Base-by-base conservation (phyloP, 2,329 filamentous ascomycete genomes). In the Talaromyces atroroseus region DNA sequence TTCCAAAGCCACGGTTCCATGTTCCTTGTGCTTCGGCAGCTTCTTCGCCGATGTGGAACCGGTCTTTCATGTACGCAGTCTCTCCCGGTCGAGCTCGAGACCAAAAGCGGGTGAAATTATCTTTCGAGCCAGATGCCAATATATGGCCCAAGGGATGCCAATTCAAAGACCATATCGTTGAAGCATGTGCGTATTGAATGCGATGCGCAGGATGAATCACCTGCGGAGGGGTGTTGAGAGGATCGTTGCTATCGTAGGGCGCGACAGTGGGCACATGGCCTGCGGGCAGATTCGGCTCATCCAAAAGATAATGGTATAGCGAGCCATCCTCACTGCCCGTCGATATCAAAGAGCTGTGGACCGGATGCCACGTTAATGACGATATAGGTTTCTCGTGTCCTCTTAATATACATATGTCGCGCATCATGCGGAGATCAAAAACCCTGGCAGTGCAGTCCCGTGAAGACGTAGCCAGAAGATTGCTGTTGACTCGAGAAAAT, bases 81-180 rank as follows among this genome's bases (percentile, higher is more conserved):
- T 96, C 92, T 49, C 94, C 94, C 1, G 94, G 94, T 49, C 94
- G 81, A 16, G 90, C 84, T 44, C 94, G 86, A 3, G 92, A 91
- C 94, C 94, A 99, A 77, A 99, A 99, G 49, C 94, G 86, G 2
- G 94, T 97, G 60, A 96, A 92, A 42, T 94, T 87, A 71, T 99
- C 94, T 71, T 99, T 97, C 11, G 92, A 96, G 12, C 94, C 94
- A 1, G 92, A 95, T 0, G 92, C 92, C 7, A 99, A 82, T 61
- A 99, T 92, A 68, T 99, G 94, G 26, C 94, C 94, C 0, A 97
- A 80, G 0, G 94, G 94, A 69, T 99, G 94, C 92, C 94, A 99
- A 76, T 96, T 92, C 50, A 99, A 82, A 18, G 92, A 95, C 94
- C 94, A 99, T 62, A 99, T 94, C 18, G 91, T 90, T 69, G 92